A percentile compares a stretch with the other conserved stretches of the same genome.
Evolutionary conservation across 2,329 filamentous ascomycete genomes (phyloP).

Genomic region (Trichophyton benhamiae): DNA sequence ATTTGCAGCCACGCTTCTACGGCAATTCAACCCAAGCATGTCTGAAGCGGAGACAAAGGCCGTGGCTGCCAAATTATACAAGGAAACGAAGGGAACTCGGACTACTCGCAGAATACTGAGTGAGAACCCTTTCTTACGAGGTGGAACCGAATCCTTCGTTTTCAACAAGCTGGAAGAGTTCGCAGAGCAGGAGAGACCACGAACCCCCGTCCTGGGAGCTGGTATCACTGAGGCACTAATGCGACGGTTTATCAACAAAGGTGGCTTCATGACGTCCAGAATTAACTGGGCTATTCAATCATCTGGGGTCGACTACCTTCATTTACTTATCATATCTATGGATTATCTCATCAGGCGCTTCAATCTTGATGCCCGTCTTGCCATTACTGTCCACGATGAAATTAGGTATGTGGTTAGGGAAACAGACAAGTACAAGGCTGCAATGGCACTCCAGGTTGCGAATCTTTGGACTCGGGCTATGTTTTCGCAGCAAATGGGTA

Average conservation of each 20-base stretch:
- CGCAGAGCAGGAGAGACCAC: conserved; percentile 80
- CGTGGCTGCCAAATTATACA: conserved; percentile 70
- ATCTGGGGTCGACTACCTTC: conserved; percentile 91
- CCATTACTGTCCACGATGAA: conserved; percentile 94
- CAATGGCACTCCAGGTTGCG: conserved; percentile 84
- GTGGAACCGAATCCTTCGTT: conserved; percentile 91
- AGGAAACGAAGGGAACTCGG: conserved; percentile 79
- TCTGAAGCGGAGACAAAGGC: conserved; percentile 65
- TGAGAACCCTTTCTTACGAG: conserved; percentile 78
- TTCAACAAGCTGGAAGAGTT: conserved; percentile 98
- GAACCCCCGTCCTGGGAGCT: conserved; percentile 83
- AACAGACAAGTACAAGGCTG: conserved; percentile 73
- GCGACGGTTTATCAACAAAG: conserved; percentile 73
- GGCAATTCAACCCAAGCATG: conserved; percentile 82
- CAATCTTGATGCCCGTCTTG: conserved; percentile 70
- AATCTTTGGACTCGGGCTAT: conserved; percentile 96
- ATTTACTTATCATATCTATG: conserved; percentile 87
- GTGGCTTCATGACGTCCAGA: conserved; percentile 84
- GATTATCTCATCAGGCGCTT: conserved; percentile 80
- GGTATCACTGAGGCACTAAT: conserved; percentile 94
- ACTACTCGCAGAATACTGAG: conserved; percentile 61
- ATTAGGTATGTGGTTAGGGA: conserved; percentile 85
- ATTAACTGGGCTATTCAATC: conserved; percentile 99
- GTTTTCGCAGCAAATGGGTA: conserved; percentile 94
- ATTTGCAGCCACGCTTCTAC: conserved; percentile 77